Percentiles rank a stretch among this genome's conserved stretches.
These are phyloP conservation scores for Penicillium canescens DNA, from an alignment of 495 filamentous ascomycete genomes.

Conservation along the genomic window DNA sequence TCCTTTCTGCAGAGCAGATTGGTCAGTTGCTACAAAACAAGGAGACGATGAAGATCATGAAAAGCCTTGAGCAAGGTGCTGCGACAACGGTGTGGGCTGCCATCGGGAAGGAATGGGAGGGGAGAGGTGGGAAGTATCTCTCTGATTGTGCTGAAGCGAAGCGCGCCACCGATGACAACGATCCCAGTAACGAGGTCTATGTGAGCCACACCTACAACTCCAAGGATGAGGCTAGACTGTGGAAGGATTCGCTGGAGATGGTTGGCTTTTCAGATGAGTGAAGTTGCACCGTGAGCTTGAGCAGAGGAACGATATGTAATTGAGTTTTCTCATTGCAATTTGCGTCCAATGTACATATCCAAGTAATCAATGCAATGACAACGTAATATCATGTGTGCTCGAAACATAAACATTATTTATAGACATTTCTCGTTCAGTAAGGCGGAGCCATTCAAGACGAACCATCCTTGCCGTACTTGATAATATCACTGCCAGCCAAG, in stretches of 20 bases:
- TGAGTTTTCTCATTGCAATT: no score
- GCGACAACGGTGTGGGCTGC: conserved; percentile 49
- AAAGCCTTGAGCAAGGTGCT: conserved; percentile 34
- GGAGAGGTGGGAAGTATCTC: conserved; percentile 46
- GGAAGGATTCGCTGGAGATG: conserved; percentile 45
- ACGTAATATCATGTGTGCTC: not conserved
- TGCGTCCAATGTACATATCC: no score
- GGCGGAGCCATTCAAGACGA: not conserved
- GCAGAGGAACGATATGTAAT: no score
- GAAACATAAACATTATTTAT: not conserved
- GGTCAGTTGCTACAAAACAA: conserved; percentile 13
- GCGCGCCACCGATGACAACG: conserved; percentile 11
- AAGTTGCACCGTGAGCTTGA: not conserved
- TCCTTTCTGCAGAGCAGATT: conserved; percentile 19
- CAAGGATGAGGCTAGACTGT: conserved; percentile 40
- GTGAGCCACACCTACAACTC: conserved; percentile 36
- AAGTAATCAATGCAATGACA: not conserved
- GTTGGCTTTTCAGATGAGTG: conserved; percentile 27
- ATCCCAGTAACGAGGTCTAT: conserved; percentile 24
- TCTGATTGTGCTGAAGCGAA: conserved; percentile 30
- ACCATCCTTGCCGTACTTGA: conserved; percentile 29
- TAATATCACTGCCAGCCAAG: conserved; percentile 38
- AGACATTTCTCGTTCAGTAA: not conserved
- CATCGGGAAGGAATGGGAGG: conserved; percentile 36
- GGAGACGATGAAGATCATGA: conserved; percentile 27